Percentiles rank a stretch among this genome's conserved stretches.
Conservation (phyloP, 129 eudicot genomes). For the Lonicera japonica region DNA sequence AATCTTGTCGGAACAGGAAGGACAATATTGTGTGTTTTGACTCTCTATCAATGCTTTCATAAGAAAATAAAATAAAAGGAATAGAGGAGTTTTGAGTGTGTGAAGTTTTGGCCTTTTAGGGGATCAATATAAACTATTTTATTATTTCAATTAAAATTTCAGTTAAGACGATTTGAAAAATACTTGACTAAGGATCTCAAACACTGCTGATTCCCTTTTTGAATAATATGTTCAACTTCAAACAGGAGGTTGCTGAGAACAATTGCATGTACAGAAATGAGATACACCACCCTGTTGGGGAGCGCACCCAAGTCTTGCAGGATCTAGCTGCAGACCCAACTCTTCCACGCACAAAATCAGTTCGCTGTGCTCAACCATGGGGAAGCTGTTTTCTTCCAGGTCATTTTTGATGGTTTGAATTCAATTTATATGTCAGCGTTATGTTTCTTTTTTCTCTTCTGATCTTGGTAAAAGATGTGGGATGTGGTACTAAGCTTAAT, state of each 20-base stretch:
- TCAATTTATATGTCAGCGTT: not conserved
- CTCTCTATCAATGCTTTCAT: not conserved
- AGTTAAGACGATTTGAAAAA: not conserved
- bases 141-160: not conserved
- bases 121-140: not conserved
- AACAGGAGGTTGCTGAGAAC: conserved; percentile 90
- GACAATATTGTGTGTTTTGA: not conserved
- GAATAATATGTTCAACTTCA: not conserved
- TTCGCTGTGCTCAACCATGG: conserved; percentile 85
- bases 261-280: conserved; percentile 94
- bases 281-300: conserved; percentile 82
- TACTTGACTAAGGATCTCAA: not conserved
- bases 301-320: conserved; percentile 90
- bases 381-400: conserved; percentile 98
- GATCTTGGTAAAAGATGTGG: not conserved
- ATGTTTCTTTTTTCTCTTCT: not conserved
- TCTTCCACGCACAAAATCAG: conserved; percentile 90
- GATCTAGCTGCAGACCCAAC: conserved; percentile 99
- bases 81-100: too few species aligned
- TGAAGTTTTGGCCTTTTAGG: not conserved
- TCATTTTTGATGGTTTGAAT: conserved; percentile 1
- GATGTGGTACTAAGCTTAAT: too few species aligned
- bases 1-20: not conserved
- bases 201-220: not conserved
- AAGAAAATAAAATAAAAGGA: too few species aligned